These are phyloP conservation scores for Grigorovia humatica DNA, from an alignment of 805 yeast genomes.

Conservation along the genomic window DNA sequence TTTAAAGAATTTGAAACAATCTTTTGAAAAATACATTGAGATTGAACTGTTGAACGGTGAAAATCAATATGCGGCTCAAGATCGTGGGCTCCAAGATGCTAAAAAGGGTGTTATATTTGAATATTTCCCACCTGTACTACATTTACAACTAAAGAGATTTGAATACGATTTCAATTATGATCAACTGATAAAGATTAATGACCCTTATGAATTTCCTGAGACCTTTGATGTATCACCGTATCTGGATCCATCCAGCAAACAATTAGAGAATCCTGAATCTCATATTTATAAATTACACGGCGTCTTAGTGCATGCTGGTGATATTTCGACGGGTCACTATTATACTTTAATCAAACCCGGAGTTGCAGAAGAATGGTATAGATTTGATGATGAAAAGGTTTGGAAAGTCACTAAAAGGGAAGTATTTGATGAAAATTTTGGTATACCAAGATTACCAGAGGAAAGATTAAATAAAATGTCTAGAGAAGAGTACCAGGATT, in stretches of 20 bases:
- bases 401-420: conserved; percentile 76
- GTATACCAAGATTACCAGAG: conserved; percentile 53
- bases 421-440: conserved; percentile 88
- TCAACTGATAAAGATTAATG: conserved; percentile 82
- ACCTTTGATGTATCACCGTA: conserved; percentile 71
- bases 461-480: conserved; percentile 41
- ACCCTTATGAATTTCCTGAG: conserved; percentile 81
- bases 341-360: conserved; percentile 87
- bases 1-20: conserved; percentile 55
- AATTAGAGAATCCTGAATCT: conserved; percentile 14
- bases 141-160: conserved; percentile 85
- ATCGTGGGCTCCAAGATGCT: conserved; percentile 87
- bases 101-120: conserved; percentile 91
- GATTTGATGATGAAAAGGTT: conserved; percentile 93
- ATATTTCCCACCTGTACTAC: conserved; percentile 84
- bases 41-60: conserved; percentile 88
- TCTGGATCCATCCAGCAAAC: conserved; percentile 43
- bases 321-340: conserved; percentile 91
- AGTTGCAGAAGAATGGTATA: conserved; percentile 61
- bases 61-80: conserved; percentile 89
- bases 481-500: conserved; percentile 51
- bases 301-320: conserved; percentile 92
- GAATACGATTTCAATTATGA: conserved; percentile 90
- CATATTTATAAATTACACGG: conserved; percentile 74
- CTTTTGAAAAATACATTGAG: conserved; percentile 80